Evolutionary conservation across 2,329 filamentous ascomycete genomes (phyloP).

Genomic region (Fonsecaea nubica): DNA sequence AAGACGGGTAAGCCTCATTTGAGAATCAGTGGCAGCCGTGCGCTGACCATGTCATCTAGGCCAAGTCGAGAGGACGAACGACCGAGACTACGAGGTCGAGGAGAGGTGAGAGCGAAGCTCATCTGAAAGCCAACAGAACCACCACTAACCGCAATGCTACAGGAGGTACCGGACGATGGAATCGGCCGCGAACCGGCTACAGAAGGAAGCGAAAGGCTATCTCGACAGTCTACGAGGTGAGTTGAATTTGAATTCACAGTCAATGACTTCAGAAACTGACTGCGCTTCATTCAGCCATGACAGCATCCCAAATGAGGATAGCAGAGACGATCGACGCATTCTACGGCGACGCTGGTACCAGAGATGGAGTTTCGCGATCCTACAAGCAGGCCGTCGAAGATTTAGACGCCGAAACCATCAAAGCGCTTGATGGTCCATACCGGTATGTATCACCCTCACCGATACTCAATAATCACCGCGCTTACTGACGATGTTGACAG

Average conservation of each 20-base stretch:
- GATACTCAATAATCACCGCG: neutral
- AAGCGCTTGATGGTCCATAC: constrained; percentile 95
- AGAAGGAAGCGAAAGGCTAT: constrained; percentile 98
- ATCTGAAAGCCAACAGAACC: constrained; percentile 2
- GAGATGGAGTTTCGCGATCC: constrained; percentile 91
- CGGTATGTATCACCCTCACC: constrained; percentile 58
- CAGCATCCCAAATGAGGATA: constrained; percentile 98
- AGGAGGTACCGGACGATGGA: constrained; percentile 98
- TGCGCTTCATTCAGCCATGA: constrained; percentile 75
- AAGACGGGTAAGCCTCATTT: constrained; percentile 72
- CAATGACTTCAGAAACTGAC: constrained; percentile 6
- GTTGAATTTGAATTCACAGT: constrained; percentile 32
- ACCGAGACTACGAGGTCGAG: constrained; percentile 98
- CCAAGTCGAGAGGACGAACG: constrained; percentile 97
- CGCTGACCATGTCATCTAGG: constrained; percentile 55
- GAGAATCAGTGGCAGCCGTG: constrained; percentile 41
- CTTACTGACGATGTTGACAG: constrained; percentile 49
- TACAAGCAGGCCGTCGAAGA: constrained; percentile 99
- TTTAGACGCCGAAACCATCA: constrained; percentile 96
- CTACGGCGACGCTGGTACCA: constrained; percentile 93
- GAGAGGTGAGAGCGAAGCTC: constrained; percentile 66
- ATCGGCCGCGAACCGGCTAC: constrained; percentile 84
- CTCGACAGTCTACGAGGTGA: constrained; percentile 89
- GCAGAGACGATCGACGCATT: constrained; percentile 99
- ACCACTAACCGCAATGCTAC: constrained; percentile 28